phyloP scores from a whole-genome alignment of 2,329 filamentous ascomycete genomes.

The Colletotrichum endophyticum region DNA sequence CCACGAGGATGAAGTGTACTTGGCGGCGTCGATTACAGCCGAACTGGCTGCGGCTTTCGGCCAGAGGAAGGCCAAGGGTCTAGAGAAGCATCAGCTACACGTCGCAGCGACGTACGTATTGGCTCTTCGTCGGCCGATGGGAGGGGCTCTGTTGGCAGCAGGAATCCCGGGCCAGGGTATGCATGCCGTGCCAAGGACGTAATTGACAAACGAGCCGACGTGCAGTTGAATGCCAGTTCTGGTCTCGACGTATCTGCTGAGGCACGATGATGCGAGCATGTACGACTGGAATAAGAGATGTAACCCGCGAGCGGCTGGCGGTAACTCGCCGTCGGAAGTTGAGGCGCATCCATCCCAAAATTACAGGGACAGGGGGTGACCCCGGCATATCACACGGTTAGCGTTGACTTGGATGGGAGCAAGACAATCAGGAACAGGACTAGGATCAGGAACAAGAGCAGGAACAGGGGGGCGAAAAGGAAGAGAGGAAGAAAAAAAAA shows the following conservation, averaged over 20 bases:
- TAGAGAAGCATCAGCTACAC: background rate
- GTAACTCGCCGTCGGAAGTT: constrained; percentile 17
- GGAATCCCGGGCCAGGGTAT: background rate
- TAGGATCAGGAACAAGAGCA: background rate
- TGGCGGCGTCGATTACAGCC: constrained; percentile 6
- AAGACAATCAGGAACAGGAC: constrained; percentile 14
- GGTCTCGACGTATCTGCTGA: background rate
- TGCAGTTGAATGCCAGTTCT: background rate
- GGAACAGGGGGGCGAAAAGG: background rate
- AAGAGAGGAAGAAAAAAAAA: background rate
- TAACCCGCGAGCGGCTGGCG: background rate
- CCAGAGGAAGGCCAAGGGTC: background rate
- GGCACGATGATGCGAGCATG: background rate
- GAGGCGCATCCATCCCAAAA: constrained; percentile 23
- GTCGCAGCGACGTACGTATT: background rate
- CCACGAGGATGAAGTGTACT: background rate
- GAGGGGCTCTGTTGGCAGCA: background rate
- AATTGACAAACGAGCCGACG: background rate
- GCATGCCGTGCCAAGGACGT: background rate
- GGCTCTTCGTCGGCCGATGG: background rate
- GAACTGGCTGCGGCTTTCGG: constrained; percentile 10
- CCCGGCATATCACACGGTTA: constrained; percentile 10
- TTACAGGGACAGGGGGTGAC: constrained; percentile 13
- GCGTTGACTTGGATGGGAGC: constrained; percentile 10
- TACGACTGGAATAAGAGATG: background rate